Conservation (phyloP, 129 eudicot genomes). For the Artemisia annua region DNA sequence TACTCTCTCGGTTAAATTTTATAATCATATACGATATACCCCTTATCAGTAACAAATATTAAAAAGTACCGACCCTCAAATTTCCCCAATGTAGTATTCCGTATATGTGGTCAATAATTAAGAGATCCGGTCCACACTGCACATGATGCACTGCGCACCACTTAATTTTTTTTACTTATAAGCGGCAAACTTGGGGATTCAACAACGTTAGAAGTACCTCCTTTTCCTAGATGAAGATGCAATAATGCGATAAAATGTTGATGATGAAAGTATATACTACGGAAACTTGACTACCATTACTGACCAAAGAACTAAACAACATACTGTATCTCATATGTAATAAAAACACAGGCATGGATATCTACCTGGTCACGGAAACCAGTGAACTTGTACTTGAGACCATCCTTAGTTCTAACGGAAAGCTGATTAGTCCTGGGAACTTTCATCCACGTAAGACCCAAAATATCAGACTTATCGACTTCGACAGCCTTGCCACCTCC, state of each 20-base stretch:
- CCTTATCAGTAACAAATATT: not conserved
- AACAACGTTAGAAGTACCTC: not conserved
- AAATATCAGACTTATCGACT: conserved; percentile 65
- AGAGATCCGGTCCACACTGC: not conserved
- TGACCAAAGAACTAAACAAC: not conserved
- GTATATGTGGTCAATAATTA: not conserved
- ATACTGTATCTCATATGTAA: conserved; percentile 3
- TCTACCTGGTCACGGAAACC: conserved; percentile 89
- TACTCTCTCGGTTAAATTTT: not conserved
- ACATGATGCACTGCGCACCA: not conserved
- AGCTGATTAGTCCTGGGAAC: conserved; percentile 82
- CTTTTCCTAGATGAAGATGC: no score
- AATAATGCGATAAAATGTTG: conserved; percentile 1
- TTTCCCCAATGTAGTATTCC: not conserved
- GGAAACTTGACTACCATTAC: not conserved
- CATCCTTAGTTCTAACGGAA: conserved; percentile 73
- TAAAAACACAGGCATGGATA: not conserved
- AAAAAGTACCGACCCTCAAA: not conserved
- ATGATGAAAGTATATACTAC: not conserved
- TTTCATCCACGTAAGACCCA: conserved; percentile 84
- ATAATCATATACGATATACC: not conserved
- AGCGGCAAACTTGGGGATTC: not conserved
- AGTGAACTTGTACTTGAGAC: conserved; percentile 82
- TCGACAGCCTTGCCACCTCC: conserved; percentile 97
- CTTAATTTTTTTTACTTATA: not conserved